Evolutionary conservation across 805 yeast genomes (phyloP).

Genomic region (Kodamaea hsintzibuensis): DNA sequence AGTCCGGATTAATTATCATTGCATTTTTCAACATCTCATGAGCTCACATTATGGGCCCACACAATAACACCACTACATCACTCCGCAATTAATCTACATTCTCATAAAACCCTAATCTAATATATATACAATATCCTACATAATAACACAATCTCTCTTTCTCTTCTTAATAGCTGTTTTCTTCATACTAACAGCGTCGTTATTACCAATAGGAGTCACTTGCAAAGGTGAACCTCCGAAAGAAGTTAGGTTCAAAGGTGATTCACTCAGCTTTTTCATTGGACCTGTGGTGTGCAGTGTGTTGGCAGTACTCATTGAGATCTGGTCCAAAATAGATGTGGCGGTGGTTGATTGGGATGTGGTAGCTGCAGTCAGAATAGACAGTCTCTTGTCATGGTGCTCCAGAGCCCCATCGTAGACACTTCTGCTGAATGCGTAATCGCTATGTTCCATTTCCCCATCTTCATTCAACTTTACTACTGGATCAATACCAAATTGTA

Average conservation of each 20-base stretch:
- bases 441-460: constrained; percentile 5
- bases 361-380: constrained; percentile 10
- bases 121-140: constrained; percentile 12
- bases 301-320: constrained; percentile 5
- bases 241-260: neutral
- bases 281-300: constrained; percentile 1
- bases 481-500: constrained; percentile 63
- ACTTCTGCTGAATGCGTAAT: constrained; percentile 6
- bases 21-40: too few relatives aligned
- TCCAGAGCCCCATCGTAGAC: constrained; percentile 1
- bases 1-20: too few relatives aligned
- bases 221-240: neutral
- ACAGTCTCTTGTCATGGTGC: constrained; percentile 10
- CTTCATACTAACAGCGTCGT: constrained; percentile 6
- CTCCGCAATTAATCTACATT: neutral
- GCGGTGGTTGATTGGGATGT: constrained; percentile 1
- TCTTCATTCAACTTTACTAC: constrained; percentile 20
- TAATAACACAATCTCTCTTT: constrained; percentile 31
- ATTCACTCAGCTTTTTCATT: neutral
- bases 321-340: constrained; percentile 2
- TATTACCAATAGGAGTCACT: neutral
- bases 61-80: neutral
- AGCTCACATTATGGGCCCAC: too few relatives aligned
- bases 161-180: constrained; percentile 21
- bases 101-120: neutral